Base-by-base conservation (phyloP, 2,329 filamentous ascomycete species). In the Arthrobotrys sphaeroides region DNA sequence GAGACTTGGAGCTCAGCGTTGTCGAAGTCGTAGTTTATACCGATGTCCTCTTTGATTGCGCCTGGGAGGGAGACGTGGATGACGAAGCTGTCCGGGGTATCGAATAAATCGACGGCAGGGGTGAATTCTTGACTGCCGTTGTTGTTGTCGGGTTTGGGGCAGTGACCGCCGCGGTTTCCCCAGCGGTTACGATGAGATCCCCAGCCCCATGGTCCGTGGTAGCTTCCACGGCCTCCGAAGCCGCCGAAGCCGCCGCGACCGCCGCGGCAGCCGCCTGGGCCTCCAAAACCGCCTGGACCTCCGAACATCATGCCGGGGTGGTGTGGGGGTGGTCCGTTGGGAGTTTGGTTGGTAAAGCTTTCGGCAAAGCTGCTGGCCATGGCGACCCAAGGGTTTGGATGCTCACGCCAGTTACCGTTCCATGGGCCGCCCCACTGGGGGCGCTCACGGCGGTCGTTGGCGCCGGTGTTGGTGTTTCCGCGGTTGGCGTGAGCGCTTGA, bases 21-120 rank as follows among this genome's bases (percentile, higher is more conserved):
- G 13, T 78, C 67, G 31, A 77, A 75, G 45, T 79, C 78, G 51
- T 77, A 79, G 57, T 78, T 75, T 42, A 79, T 77, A 13, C 69
- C 77, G 67, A 79, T 78, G 70, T 79, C 77, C 24, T 79, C 69
- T 36, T 77, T 78, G 26, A 61, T 69, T 3, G 78, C 77, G 6
- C 78, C 78, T 13, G 77, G 68, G n/a, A 79, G 74, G 47, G 78
- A 67, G 31, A 77, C 59, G 45, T 79, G 78, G 31, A 79, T 36
- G 10, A 78, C 70, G 22, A 77, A 79, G 51, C 59, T 77, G 9
- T 73, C 60, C 12, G 73, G 62, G 10, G 78, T 78, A 75, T 79
- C 78, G 47, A 78, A 79, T n/a, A 78, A 57, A 22, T 78, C 77
- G n/a, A 72, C 45, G n/a, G 67, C 57, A 12, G 78, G 78, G 3